Base-by-base conservation (phyloP, 768 basidiomycete genomes). In the Hygrophorus pudorinus region DNA sequence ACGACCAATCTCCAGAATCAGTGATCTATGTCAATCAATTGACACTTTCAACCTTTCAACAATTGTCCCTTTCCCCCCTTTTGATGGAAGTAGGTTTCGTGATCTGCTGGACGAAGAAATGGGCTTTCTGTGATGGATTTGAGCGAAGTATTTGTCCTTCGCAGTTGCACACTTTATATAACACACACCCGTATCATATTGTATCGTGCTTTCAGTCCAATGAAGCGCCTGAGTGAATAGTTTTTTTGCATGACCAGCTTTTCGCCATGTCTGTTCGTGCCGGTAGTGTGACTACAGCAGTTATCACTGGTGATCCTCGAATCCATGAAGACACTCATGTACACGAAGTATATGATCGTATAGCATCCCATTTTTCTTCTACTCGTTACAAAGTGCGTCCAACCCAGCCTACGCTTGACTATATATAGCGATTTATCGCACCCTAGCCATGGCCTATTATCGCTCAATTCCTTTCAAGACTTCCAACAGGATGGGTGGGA, bases 371-470 rank as follows among this genome's bases (percentile, higher is more conserved):
- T 64, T 94, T 94, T 59, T 86, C 86, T 7, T 80, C 81, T 0
- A 94, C 90, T 6, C 73, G 91, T 20, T 91, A 94, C 67, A 91
- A 91, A 70, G 87, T 84, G 47, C 51, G 62, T 50, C 40, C 45
- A n/a, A 11, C 13, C 38, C 13, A 18, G 30, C 6, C 12, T 29
- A 32, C 7, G 10, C 12, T 36, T 17, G 24, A 33, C 13, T 13
- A 12, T 14, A 37, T n/a, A n/a, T n/a, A 20, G 11, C 41, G 42
- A 43, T n/a, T n/a, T 27, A 33, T 42, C 30, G 37, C 35, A 42
- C 39, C 45, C 31, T 43, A 91, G 89, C 88, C 88, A 48, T 94
- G 89, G 91, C 91, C 93, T 4, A 75, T 94, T 48, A 82, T 93
- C 38, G 73, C 79, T 12, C 56, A 64, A 33, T 96, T 94, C 60